Evolutionary conservation across 2,329 filamentous ascomycete genomes (phyloP).

Genomic region (Cladosporium sp.): DNA sequence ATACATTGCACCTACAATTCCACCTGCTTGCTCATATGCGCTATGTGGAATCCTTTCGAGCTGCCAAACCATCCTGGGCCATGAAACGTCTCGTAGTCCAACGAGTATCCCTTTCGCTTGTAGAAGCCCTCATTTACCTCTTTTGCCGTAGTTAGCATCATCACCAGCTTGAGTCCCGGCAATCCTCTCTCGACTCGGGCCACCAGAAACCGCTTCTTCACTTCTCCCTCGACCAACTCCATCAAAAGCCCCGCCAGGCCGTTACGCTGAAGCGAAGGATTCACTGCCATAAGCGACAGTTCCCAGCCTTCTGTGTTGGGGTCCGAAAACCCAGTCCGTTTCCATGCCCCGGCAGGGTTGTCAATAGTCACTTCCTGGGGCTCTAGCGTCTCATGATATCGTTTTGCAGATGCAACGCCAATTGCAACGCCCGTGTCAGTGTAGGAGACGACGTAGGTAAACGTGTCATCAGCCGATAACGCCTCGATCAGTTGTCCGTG

Average conservation of each 20-base stretch:
- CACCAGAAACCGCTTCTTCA: conserved; percentile 11
- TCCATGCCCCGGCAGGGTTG: neutral
- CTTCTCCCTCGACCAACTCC: conserved; percentile 15
- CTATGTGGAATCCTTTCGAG: conserved; percentile 15
- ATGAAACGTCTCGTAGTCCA: conserved; percentile 17
- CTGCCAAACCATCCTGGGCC: conserved; percentile 14
- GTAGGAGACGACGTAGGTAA: conserved; percentile 15
- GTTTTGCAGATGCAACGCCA: conserved; percentile 14
- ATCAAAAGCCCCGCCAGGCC: conserved; percentile 18
- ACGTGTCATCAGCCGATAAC: conserved; percentile 13
- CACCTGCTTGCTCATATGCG: conserved; percentile 16
- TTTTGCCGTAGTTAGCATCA: conserved; percentile 19
- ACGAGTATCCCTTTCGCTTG: conserved; percentile 9
- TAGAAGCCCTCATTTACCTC: conserved; percentile 17
- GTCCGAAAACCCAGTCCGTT: neutral
- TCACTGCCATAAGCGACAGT: conserved; percentile 15
- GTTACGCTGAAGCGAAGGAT: conserved; percentile 10
- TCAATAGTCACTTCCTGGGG: neutral
- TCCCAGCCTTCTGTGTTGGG: conserved; percentile 13
- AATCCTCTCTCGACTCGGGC: neutral
- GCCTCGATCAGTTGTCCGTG: conserved; percentile 12
- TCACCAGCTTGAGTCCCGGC: neutral
- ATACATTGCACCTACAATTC: neutral
- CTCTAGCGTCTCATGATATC: conserved; percentile 7
- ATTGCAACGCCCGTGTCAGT: conserved; percentile 4